phyloP scores from a whole-genome alignment of 2,329 filamentous ascomycete genomes.

The Aspergillus ibericus region DNA sequence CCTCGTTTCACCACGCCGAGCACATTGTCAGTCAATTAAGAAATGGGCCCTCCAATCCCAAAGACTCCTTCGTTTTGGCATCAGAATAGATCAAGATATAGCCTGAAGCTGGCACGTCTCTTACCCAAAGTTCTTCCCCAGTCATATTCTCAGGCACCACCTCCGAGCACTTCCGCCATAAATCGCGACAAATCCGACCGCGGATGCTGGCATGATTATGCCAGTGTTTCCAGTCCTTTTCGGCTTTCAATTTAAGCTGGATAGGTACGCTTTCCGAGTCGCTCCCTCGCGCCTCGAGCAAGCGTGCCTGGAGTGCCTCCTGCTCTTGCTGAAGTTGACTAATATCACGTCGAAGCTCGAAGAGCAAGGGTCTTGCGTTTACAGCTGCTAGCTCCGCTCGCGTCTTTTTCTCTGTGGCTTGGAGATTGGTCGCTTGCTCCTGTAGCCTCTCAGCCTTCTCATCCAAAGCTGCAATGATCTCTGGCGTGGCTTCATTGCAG shows the following conservation, averaged over 20 bases:
- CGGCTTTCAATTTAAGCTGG: slow-evolving; percentile 50
- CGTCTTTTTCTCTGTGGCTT: slow-evolving; percentile 50
- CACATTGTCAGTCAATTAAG: slow-evolving; percentile 21
- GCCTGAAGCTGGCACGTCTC: slow-evolving; percentile 4
- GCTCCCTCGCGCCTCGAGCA: slow-evolving; percentile 45
- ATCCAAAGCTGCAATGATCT: slow-evolving; percentile 52
- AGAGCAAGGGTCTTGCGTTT: slow-evolving; percentile 51
- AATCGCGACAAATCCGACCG: slow-evolving; percentile 50
- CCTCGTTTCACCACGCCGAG: background rate
- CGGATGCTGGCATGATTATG: slow-evolving; percentile 40
- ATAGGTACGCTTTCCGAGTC: slow-evolving; percentile 45
- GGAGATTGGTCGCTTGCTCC: slow-evolving; percentile 46
- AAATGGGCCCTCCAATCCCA: slow-evolving; percentile 38
- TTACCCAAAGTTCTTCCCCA: slow-evolving; percentile 52
- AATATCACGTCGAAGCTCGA: slow-evolving; percentile 50
- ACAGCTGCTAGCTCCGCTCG: slow-evolving; percentile 50
- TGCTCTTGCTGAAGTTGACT: slow-evolving; percentile 48
- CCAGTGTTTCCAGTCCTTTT: slow-evolving; percentile 51
- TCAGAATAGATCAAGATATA: slow-evolving; percentile 3
- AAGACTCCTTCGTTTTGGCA: slow-evolving; percentile 28
- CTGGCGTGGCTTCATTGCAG: slow-evolving; percentile 48
- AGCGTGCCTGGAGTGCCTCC: slow-evolving; percentile 37
- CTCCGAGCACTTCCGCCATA: slow-evolving; percentile 54
- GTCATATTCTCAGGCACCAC: slow-evolving; percentile 49
- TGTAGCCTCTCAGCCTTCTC: slow-evolving; percentile 50